These are phyloP conservation scores for Fusarium domesticum DNA, from an alignment of 2,329 filamentous ascomycete species.

Conservation along the genomic window DNA sequence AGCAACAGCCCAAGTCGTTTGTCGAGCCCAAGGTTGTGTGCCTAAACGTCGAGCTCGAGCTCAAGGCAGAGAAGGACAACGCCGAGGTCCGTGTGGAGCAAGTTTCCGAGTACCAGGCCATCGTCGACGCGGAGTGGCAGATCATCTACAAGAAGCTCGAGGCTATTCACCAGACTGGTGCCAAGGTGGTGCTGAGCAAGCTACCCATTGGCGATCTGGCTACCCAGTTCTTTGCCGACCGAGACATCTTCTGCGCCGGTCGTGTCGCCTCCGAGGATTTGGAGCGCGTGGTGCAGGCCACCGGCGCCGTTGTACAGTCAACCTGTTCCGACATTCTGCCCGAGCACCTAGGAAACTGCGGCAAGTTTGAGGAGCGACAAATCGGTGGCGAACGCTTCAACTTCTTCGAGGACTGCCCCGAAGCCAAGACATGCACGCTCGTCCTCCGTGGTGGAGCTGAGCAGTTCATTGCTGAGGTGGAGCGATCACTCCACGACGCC, in stretches of 20 bases:
- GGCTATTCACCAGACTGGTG: conserved; percentile 86
- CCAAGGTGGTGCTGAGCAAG: conserved; percentile 96
- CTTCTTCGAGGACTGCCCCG: conserved; percentile 94
- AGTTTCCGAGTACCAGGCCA: conserved; percentile 98
- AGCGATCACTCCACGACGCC: conserved; percentile 94
- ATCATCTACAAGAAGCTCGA: conserved; percentile 99
- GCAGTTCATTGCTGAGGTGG: conserved; percentile 98
- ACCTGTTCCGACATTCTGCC: conserved; percentile 93
- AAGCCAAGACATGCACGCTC: conserved; percentile 94
- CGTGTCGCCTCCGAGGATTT: conserved; percentile 89
- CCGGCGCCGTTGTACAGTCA: conserved; percentile 86
- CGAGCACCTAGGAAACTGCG: conserved; percentile 88
- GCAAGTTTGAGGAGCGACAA: conserved; percentile 88
- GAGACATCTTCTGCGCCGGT: conserved; percentile 96
- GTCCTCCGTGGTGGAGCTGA: conserved; percentile 94
- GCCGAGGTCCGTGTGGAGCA: conserved; percentile 97
- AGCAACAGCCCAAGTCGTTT: conserved; percentile 97
- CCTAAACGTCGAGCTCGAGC: conserved; percentile 94
- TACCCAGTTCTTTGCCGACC: conserved; percentile 96
- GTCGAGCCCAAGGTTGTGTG: conserved; percentile 93
- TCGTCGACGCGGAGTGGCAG: conserved; percentile 98
- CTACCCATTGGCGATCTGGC: conserved; percentile 95
- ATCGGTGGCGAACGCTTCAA: conserved; percentile 98
- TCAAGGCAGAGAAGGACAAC: conserved; percentile 99
- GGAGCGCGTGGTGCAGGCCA: conserved; percentile 93